Conservation (phyloP, 1,284 basidiomycete species). For the Golubevia pallescens region DNA sequence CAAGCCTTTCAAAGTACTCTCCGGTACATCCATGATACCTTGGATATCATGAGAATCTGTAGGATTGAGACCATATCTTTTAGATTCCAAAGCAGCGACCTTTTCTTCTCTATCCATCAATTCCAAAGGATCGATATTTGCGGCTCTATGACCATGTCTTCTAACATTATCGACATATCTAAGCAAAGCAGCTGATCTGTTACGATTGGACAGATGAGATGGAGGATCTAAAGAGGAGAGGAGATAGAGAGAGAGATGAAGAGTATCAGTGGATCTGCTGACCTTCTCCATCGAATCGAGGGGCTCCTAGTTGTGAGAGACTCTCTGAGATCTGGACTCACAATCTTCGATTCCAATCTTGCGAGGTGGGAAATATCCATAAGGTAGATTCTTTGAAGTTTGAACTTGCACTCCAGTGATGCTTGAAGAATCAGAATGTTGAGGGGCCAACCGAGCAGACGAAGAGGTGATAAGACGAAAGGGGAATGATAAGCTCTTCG, state of each 20-base stretch:
- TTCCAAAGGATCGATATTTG: conserved; percentile 82
- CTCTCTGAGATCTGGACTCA: neutral
- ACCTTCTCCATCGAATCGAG: neutral
- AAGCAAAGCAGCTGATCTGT: conserved; percentile 76
- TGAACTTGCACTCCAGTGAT: no score
- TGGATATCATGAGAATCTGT: conserved; percentile 11
- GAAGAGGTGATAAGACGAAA: no score
- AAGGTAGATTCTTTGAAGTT: neutral
- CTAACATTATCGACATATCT: conserved; percentile 86
- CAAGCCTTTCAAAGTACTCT: conserved; percentile 63
- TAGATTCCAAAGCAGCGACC: conserved; percentile 78
- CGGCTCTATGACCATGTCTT: conserved; percentile 69
- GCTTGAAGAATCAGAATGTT: no score
- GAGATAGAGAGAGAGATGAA: neutral
- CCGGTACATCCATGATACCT: conserved; percentile 26
- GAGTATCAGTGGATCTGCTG: neutral
- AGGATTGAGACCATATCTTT: conserved; percentile 76
- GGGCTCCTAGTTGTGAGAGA: no score
- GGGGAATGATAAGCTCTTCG: no score
- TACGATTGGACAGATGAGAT: conserved; percentile 77
- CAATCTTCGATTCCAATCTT: conserved; percentile 9
- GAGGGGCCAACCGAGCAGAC: no score
- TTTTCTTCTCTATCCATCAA: conserved; percentile 78
- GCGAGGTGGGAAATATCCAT: conserved; percentile 4
- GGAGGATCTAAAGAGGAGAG: conserved; percentile 55